Percentiles rank a stretch among this genome's conserved stretches.
Evolutionary conservation across 1,284 basidiomycete genomes (phyloP).

Genomic region (Microbotryum saponariae): DNA sequence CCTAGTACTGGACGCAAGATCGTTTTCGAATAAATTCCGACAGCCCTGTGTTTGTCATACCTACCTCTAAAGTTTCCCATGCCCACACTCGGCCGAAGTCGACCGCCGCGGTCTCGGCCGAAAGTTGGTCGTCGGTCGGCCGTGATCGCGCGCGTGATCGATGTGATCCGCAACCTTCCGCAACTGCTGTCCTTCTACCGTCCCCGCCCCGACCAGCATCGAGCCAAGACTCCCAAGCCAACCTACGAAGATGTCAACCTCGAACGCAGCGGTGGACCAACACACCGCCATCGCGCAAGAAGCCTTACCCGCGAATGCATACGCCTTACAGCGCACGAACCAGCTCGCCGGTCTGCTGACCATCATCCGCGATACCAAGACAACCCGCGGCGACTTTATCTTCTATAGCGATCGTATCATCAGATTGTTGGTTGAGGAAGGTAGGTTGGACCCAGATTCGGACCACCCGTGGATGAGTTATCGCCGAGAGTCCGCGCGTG

Average conservation of each 20-base stretch:
- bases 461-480: too few species aligned
- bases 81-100: too few species aligned
- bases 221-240: not conserved
- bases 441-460: slow-evolving; percentile 34
- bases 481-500: slow-evolving; percentile 38
- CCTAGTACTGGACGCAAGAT: slow-evolving; percentile 73
- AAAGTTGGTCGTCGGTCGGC: too few species aligned
- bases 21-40: slow-evolving; percentile 50
- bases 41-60: not conserved
- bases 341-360: slow-evolving; percentile 94
- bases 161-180: too few species aligned
- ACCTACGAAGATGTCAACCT: not conserved
- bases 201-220: too few species aligned
- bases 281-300: slow-evolving; percentile 6
- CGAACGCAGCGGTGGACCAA: not conserved
- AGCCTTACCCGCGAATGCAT: slow-evolving; percentile 64
- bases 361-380: slow-evolving; percentile 57
- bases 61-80: not conserved
- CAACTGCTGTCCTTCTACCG: too few species aligned
- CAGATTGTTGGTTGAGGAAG: slow-evolving; percentile 54
- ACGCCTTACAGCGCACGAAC: slow-evolving; percentile 79
- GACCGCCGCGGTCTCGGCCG: too few species aligned
- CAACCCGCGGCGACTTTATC: slow-evolving; percentile 76
- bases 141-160: too few species aligned
- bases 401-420: slow-evolving; percentile 77